Base-by-base conservation (phyloP, 2,329 filamentous ascomycete species). In the Arthrinium phaeospermum region DNA sequence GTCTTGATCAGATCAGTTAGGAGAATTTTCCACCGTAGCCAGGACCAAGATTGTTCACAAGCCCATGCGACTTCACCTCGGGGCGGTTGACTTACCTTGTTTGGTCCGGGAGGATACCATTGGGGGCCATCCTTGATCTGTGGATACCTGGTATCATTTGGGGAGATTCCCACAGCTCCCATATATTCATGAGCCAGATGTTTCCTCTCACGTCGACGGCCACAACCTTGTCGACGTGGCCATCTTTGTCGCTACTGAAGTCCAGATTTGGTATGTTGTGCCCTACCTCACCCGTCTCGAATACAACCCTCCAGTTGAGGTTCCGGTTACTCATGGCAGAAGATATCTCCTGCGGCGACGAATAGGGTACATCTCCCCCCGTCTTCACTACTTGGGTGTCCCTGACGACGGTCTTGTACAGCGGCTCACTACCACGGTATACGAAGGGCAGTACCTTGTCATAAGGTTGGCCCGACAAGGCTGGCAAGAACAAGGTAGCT, bases 231-330 rank as follows among this genome's bases (percentile, higher is more conserved):
- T 87, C 83, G 2, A 87, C 89, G 2, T 84, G 76, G 1, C 88
- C 88, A 1, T 81, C 53, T 0, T 79, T 74, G 72, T 88, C 83
- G 70, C 86, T 84, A 69, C 84, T 77, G 74, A 91, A 89, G 37
- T 84, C 81, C n/a, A 91, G 78, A 70, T 85, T 88, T 7, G 89
- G 89, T 1, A 90, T 83, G 67, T 91, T 90, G 47, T 80, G 75
- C 0, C 84, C 86, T 0, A 72, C 67, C 0, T 24, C 46, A 0
- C 82, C 83, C 0, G 88, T 72, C 45, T 80, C 78, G 4, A 90
- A 77, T 1, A 88, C 76, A 34, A 90, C 86, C 67, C 84, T 83
- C 86, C 87, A 89, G 71, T 85, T 85, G 6, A 85, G 81, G 45
- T 82, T 81, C 69, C 88, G 83, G 46, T 77, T 78, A 45, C 81